Evolutionary conservation across 2,329 filamentous ascomycete species (phyloP), one percentile per base, ranked within the genome.

Genomic region (Fusarium brevicatenulatum): DNA sequence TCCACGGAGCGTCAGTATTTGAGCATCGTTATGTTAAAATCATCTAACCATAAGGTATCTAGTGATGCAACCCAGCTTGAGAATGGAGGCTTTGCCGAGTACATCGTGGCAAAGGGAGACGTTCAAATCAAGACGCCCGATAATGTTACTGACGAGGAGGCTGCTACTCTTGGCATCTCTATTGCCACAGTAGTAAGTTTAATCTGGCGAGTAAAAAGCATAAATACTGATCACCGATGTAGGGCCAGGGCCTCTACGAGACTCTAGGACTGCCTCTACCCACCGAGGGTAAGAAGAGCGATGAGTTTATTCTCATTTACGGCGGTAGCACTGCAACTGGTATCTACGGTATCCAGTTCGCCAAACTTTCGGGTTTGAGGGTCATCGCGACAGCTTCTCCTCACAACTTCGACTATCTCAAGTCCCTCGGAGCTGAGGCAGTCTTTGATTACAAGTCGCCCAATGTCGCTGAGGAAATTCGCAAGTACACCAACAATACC

Each of bases 251-350:
- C 2, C 81, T 88, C 21, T 87, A 87, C 78, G 82, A 85, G 65
- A 77, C 78, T 13, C 80, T 88, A 4, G 65, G 79, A 52, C 80
- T 87, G 1, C 83, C 84, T 0, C 78, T 88, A 5, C 89, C 89
- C 3, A 81, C 72, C n/a, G 64, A 78, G 16, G 81, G 84, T 10
- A 64, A 77, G 40, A 79, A 80, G n/a, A 79, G 82, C 30, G 77
- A 82, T 40, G 74, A 82, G 44, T 79, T 83, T 2, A 74, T 86
- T 52, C 73, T 85, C 7, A 83, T 85, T 63, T 85, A 85, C 49
- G 85, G 83, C 49, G 83, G 82, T 19, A 86, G 87, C 78, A 89
- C 85, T 16, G 88, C 87, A 7, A 89, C 88, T 3, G 86, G 85
- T 78, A 86, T 89, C 53, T 87, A 88, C 60, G 83, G 80, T 7